Base-by-base conservation (phyloP, 1,284 basidiomycete genomes). In the Phylloboletellus chloephorus region DNA sequence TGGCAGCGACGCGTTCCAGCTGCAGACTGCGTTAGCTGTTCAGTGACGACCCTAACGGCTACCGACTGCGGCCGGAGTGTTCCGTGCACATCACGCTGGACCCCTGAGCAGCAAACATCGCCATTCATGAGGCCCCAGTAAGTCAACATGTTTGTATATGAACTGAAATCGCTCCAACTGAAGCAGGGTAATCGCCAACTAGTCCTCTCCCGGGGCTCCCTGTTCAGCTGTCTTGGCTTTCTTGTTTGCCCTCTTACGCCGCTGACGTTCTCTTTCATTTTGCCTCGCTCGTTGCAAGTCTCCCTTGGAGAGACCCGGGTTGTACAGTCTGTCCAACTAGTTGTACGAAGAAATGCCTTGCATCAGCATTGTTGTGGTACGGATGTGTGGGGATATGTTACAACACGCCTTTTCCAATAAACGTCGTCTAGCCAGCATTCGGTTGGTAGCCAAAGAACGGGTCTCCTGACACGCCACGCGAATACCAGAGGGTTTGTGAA, bases 401-500 rank as follows among this genome's bases (percentile, higher is more conserved):
- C 48, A 44, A 69, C 72, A 62, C 57, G 78, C 86, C 79, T 84
- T 88, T 63, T 85, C 76, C 33, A 82, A 50, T 36, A 89, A 54
- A 44, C 72, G 64, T 48, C 72, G 74, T 44, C 87, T 70, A n/a
- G 87, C 86, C 34, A 82, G 55, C 56, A 72, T 76, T 52, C 86
- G 68, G 56, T 89, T 89, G 49, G 76, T 69, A 23, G 72, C 65
- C 31, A 88, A 64, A 3, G 86, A 88, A 30, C 86, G 80, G 4
- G 86, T 87, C 57, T 85, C 78, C 60, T 89, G 86, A 57, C 86
- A 89, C 1, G 73, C 64, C 10, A 89, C 82, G 31, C 86, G 79
- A 36, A 88, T 69, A 7, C 86, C 82, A 25, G 81, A 84, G 9
- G 87, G 86, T 53, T 76, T 84, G 59, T 89, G 86, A 34, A 86